Conservation (phyloP, 495 filamentous ascomycete genomes). For the Hypoxylon fragiforme region DNA sequence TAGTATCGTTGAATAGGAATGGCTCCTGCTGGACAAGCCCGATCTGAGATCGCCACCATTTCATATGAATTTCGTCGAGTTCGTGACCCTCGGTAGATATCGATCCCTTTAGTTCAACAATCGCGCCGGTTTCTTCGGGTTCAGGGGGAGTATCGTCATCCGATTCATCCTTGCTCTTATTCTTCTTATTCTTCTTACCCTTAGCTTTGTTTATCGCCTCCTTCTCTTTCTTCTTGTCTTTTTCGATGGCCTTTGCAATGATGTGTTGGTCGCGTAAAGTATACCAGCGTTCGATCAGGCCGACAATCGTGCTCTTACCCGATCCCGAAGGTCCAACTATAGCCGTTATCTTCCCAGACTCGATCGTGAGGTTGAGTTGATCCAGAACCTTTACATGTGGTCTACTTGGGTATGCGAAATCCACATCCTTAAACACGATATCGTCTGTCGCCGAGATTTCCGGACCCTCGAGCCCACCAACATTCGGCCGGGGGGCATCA, state of each 20-base stretch:
- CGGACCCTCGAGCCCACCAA: conserved; percentile 46
- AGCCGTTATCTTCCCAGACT: conserved; percentile 83
- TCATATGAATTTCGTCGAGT: conserved; percentile 58
- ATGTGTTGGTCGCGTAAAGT: conserved; percentile 61
- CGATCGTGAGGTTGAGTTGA: conserved; percentile 59
- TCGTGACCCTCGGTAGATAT: conserved; percentile 61
- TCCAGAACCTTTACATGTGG: conserved; percentile 63
- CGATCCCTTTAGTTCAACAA: conserved; percentile 49
- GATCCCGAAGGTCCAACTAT: conserved; percentile 84
- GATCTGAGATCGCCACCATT: conserved; percentile 70
- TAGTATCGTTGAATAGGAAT: conserved; percentile 72
- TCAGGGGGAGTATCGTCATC: conserved; percentile 34
- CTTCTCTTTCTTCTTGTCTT: conserved; percentile 47
- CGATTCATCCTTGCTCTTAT: conserved; percentile 35
- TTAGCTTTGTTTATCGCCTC: conserved; percentile 44
- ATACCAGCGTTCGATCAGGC: conserved; percentile 91
- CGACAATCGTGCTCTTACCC: conserved; percentile 90
- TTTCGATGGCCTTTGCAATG: conserved; percentile 52
- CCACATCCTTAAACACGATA: conserved; percentile 62
- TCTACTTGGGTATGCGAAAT: conserved; percentile 71
- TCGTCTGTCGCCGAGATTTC: conserved; percentile 55
- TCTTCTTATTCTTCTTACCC: conserved; percentile 37
- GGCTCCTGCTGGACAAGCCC: conserved; percentile 74
- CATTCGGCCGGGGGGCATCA: conserved; percentile 54
- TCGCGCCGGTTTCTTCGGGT: conserved; percentile 42